Conservation (phyloP, 2,329 filamentous ascomycete genomes). For the Ceratocystis papillata region DNA sequence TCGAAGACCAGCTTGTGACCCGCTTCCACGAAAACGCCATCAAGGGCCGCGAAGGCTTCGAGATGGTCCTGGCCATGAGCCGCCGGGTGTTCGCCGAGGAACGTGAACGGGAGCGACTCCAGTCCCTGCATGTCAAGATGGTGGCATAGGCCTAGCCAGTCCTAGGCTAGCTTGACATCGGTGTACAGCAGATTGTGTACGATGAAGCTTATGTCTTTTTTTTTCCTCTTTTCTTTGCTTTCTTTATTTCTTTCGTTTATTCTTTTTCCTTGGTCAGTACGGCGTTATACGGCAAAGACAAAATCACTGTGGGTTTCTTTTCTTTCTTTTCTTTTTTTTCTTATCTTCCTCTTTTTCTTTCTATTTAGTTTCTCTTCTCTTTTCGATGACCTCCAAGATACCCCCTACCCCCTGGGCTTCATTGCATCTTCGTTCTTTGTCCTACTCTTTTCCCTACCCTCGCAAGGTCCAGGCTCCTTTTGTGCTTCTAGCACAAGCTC, state of each 20-base stretch:
- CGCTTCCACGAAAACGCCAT: conserved; percentile 84
- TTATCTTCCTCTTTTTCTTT: neutral
- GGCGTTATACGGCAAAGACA: conserved; percentile 4
- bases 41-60: conserved; percentile 88
- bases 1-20: conserved; percentile 83
- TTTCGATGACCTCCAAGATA: conserved; percentile 10
- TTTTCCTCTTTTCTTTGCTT: neutral
- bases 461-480: neutral
- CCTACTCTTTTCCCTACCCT: neutral
- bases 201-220: neutral
- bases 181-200: neutral
- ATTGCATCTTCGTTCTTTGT: conserved; percentile 9
- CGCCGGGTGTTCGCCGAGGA: conserved; percentile 85
- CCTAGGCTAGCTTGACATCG: neutral
- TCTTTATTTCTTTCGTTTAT: conserved; percentile 11
- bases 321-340: conserved; percentile 16
- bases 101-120: conserved; percentile 47
- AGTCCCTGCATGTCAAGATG: conserved; percentile 9
- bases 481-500: neutral
- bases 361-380: neutral
- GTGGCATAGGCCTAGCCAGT: neutral
- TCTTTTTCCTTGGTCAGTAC: conserved; percentile 7
- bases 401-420: conserved; percentile 11
- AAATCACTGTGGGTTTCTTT: conserved; percentile 11
- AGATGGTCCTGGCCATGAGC: conserved; percentile 88